Conservation (phyloP, 306 rosid species). For the Gillenia trifoliata region DNA sequence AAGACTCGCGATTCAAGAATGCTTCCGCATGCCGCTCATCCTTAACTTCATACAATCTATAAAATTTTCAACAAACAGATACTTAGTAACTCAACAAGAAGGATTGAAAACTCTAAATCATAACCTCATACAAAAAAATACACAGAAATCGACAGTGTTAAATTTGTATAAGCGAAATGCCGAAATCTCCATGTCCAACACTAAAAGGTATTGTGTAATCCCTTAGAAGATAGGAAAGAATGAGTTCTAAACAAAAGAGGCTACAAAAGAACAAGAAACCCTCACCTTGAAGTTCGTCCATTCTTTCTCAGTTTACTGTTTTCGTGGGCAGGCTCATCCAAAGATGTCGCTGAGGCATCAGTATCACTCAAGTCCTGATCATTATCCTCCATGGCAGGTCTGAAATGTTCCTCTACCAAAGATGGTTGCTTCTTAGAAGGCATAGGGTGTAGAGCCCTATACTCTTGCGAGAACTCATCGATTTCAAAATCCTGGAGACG, state of each 20-base stretch:
- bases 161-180: too few relatives aligned
- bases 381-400: constrained; percentile 59
- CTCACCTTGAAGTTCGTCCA: constrained; percentile 53
- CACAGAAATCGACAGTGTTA: background rate
- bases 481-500: constrained; percentile 68
- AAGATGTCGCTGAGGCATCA: constrained; percentile 37
- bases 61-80: constrained; percentile 1
- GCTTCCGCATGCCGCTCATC: constrained; percentile 91
- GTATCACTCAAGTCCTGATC: constrained; percentile 46
- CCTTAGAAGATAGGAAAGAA: background rate
- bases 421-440: constrained; percentile 75
- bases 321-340: constrained; percentile 31
- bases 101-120: background rate
- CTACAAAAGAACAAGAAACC: constrained; percentile 4
- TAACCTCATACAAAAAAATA: background rate
- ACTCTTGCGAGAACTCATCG: constrained; percentile 62
- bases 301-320: constrained; percentile 23
- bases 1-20: constrained; percentile 62
- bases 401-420: constrained; percentile 73
- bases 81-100: background rate
- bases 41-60: constrained; percentile 81
- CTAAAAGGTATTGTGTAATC: background rate
- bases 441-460: constrained; percentile 78
- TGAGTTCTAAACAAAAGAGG: background rate
- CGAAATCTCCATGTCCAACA: background rate